phyloP scores from a whole-genome alignment of 305 asterid species.

The Fraxinus velutina region DNA sequence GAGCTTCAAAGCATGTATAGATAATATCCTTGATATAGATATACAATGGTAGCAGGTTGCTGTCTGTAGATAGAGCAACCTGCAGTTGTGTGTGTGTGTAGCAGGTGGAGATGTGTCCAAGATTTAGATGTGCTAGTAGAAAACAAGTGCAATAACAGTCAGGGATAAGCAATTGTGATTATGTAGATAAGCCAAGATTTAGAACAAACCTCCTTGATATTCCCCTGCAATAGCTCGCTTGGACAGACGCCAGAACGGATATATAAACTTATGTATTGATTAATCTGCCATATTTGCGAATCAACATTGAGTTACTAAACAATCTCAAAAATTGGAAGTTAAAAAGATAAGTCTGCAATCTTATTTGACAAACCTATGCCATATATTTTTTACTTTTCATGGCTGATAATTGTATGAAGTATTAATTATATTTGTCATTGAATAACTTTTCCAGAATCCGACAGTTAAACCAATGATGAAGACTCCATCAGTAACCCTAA shows the following conservation, averaged over 20 bases:
- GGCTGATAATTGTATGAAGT: neutral
- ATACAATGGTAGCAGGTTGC: neutral
- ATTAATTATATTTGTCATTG: neutral
- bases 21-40: neutral
- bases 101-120: neutral
- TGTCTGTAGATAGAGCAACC: neutral
- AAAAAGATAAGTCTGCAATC: neutral
- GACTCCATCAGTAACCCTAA: neutral
- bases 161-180: neutral
- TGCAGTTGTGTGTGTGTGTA: neutral
- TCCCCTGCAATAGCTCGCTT: conserved; percentile 73
- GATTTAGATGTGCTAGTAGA: neutral
- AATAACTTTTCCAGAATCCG: neutral
- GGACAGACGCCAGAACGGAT: conserved; percentile 70
- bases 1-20: neutral
- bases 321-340: neutral
- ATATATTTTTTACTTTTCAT: neutral
- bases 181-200: conserved; percentile 18
- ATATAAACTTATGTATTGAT: conserved; percentile 66
- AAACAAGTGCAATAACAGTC: neutral
- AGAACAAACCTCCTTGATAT: conserved; percentile 64
- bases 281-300: conserved; percentile 49
- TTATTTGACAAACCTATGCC: neutral
- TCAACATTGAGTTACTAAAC: conserved; percentile 11
- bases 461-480: neutral